phyloP scores from a whole-genome alignment of 805 yeast genomes.

The Pichia insulana region DNA sequence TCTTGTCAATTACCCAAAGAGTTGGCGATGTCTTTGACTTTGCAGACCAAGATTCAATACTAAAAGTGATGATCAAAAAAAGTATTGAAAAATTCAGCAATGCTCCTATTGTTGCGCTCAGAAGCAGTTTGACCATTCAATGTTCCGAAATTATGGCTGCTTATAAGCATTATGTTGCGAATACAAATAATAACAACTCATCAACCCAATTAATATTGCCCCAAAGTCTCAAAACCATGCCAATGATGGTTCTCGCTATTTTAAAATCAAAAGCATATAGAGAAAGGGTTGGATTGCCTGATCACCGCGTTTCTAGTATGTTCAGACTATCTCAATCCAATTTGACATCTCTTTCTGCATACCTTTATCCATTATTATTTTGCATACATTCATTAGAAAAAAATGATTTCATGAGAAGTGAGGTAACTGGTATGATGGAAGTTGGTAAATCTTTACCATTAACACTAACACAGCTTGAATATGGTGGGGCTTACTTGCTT shows the following conservation, averaged over 20 bases:
- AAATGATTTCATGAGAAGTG: constrained; percentile 44
- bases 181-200: constrained; percentile 28
- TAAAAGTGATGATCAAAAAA: constrained; percentile 46
- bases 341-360: constrained; percentile 47
- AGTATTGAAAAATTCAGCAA: constrained; percentile 31
- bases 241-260: constrained; percentile 59
- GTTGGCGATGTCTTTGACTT: constrained; percentile 67
- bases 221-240: constrained; percentile 62
- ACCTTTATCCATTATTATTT: constrained; percentile 72
- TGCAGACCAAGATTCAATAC: constrained; percentile 65
- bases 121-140: constrained; percentile 29
- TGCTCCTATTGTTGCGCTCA: constrained; percentile 30
- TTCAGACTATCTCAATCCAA: constrained; percentile 45
- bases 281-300: constrained; percentile 44
- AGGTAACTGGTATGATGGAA: constrained; percentile 33
- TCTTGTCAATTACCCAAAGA: constrained; percentile 73
- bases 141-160: constrained; percentile 48
- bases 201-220: constrained; percentile 73
- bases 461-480: constrained; percentile 33
- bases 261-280: constrained; percentile 60
- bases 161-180: constrained; percentile 42
- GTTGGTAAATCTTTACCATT: constrained; percentile 44
- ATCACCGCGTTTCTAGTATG: constrained; percentile 51
- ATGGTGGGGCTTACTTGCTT: constrained; percentile 70
- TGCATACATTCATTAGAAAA: constrained; percentile 60